Evolutionary conservation across 495 filamentous ascomycete species (phyloP).

Genomic region (Paragyromitra xinjiangensis): DNA sequence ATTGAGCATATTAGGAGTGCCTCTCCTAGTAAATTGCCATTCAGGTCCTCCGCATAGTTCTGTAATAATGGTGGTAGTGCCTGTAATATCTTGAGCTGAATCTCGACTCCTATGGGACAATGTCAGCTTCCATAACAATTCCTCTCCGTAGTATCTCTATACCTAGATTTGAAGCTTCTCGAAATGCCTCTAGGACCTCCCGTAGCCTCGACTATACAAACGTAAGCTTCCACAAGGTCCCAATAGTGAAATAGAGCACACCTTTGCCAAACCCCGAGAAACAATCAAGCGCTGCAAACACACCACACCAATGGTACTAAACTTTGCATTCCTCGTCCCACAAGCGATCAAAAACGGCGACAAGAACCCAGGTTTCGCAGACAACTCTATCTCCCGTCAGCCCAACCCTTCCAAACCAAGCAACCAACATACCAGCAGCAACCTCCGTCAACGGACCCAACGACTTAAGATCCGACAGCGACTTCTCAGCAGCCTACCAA

Average conservation of each 20-base stretch:
- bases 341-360: slow-evolving; percentile 94
- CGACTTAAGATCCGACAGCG: slow-evolving; percentile 85
- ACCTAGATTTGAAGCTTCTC: slow-evolving; percentile 77
- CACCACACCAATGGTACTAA: slow-evolving; percentile 82
- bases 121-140: background rate
- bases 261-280: slow-evolving; percentile 75
- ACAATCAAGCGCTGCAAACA: slow-evolving; percentile 90
- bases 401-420: background rate
- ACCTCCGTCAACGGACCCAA: slow-evolving; percentile 85
- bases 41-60: slow-evolving; percentile 84
- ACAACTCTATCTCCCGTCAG: slow-evolving; percentile 71
- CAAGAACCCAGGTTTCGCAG: slow-evolving; percentile 80
- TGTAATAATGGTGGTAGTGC: slow-evolving; percentile 89
- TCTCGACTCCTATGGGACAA: slow-evolving; percentile 72
- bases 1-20: slow-evolving; percentile 90
- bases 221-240: slow-evolving; percentile 31
- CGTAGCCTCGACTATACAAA: slow-evolving; percentile 67
- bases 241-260: slow-evolving; percentile 46
- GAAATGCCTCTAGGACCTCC: slow-evolving; percentile 85
- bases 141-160: slow-evolving; percentile 33
- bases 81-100: slow-evolving; percentile 95
- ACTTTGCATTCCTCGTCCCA: slow-evolving; percentile 84
- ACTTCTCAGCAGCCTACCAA: slow-evolving; percentile 89
- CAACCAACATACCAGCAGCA: slow-evolving; percentile 72
- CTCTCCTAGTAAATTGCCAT: slow-evolving; percentile 79